These are phyloP conservation scores for Candida sonorensis DNA, from an alignment of 805 yeast genomes.

Conservation along the genomic window DNA sequence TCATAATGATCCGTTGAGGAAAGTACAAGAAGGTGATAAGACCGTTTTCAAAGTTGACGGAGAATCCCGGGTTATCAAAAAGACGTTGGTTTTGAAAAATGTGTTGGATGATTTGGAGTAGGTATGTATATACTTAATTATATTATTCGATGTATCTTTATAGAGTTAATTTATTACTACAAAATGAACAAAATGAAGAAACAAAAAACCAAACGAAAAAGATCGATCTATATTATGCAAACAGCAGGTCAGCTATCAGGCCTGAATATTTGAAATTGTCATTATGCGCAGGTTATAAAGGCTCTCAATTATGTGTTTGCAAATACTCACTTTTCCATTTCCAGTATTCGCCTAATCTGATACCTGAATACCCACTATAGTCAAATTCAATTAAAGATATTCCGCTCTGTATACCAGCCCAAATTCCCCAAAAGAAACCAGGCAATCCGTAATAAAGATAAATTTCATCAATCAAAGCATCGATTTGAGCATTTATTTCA, in stretches of 20 bases:
- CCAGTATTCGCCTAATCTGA: constrained; percentile 62
- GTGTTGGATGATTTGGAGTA: constrained; percentile 11
- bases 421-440: constrained; percentile 80
- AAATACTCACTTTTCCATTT: constrained; percentile 45
- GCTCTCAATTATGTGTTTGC: no score
- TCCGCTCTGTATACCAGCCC: constrained; percentile 71
- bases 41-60: constrained; percentile 5
- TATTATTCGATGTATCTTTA: no score
- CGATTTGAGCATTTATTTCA: constrained; percentile 19
- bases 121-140: no score
- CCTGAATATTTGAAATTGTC: no score
- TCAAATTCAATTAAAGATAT: constrained; percentile 69
- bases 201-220: no score
- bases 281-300: no score
- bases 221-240: no score
- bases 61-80: constrained; percentile 11
- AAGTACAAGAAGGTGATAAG: neutral
- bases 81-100: constrained; percentile 13
- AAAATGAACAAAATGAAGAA: no score
- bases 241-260: no score
- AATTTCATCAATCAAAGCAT: constrained; percentile 47
- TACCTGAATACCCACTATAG: constrained; percentile 52
- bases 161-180: no score
- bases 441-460: constrained; percentile 66
- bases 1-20: no score